Evolutionary conservation across 2,329 filamentous ascomycete genomes (phyloP), one percentile per base, ranked within the genome.

Genomic region (Exophiala viscosa): DNA sequence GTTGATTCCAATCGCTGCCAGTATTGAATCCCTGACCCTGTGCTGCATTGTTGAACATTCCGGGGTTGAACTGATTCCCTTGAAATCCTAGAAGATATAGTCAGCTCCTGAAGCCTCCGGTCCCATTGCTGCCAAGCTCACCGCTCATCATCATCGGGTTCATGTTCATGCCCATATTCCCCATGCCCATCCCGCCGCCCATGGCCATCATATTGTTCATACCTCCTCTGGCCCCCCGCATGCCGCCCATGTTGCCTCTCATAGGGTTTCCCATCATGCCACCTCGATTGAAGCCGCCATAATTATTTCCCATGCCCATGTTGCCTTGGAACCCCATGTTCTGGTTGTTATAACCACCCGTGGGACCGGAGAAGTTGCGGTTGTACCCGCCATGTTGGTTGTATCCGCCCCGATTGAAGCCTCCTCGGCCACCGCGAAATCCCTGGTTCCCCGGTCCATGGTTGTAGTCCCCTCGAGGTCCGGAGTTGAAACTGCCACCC

Each of bases 1-100:
- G 88, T 5, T 88, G 88, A 64, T 92, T 92, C 76, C 87, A 88
- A 52, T 83, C 77, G 39, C 73, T 73, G 31, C 70, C 70, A 36
- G 67, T 71, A 40, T 69, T 68, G 39, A 60, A 58, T 17, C 54
- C 54, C 23, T 48, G 43, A 13, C 58, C 62, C 52, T 72, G 71
- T 45, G 73, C 73, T 50, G 76, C 75, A 43, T 76, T 28, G 23
- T 28, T 75, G 68, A 90, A 92, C 73, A 90, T 90, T 52, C 78
- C 82, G 34, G 85, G 82, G 65, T 86, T 88, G 71, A 90, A 92
- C 64, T 84, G 49, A 51, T 55, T 56, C 11, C 52, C 52, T 51
- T 54, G 58, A 34, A 60, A 58, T 5, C 49, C 50, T 58, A 23
- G 43, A 11, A 18, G 20, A 49, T 10, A 52, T 18, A 7, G 11